A percentile compares a stretch with the other conserved stretches of the same genome.
These are phyloP conservation scores for Zygoascus tannicola DNA, from an alignment of 805 yeast species.

Conservation along the genomic window DNA sequence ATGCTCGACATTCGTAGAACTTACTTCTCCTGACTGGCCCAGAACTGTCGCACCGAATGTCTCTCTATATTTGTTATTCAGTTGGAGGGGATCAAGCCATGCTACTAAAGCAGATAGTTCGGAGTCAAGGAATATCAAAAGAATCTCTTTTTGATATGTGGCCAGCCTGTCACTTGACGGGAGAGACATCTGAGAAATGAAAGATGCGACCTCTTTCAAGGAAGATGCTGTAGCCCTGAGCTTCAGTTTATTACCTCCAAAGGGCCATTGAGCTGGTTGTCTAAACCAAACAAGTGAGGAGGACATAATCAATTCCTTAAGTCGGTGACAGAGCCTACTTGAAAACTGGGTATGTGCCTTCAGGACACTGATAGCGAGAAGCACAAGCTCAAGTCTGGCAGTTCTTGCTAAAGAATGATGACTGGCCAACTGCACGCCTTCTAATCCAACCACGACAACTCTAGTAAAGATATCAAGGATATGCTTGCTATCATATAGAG, in stretches of 20 bases:
- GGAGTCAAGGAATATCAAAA: constrained; percentile 58
- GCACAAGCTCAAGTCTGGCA: constrained; percentile 62
- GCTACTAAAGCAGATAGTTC: constrained; percentile 65
- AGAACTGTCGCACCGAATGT: constrained; percentile 7
- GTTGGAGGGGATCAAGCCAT: constrained; percentile 63
- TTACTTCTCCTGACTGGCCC: background rate
- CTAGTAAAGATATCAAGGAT: constrained; percentile 59
- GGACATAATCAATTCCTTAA: constrained; percentile 47
- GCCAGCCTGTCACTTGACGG: constrained; percentile 21
- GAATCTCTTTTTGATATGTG: constrained; percentile 40
- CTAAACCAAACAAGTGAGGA: constrained; percentile 77
- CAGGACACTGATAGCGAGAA: constrained; percentile 58
- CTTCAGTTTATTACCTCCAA: constrained; percentile 69
- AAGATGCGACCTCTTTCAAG: constrained; percentile 43
- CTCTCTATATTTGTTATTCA: constrained; percentile 21
- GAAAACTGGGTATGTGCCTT: constrained; percentile 43
- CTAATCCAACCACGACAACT: constrained; percentile 32
- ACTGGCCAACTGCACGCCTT: constrained; percentile 59
- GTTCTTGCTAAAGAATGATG: constrained; percentile 74
- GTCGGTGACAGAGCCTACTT: constrained; percentile 35
- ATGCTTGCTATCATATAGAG: constrained; percentile 61
- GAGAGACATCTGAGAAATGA: constrained; percentile 19
- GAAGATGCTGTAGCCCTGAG: constrained; percentile 58
- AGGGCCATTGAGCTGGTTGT: constrained; percentile 58
- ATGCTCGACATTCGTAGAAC: constrained; percentile 18